A percentile compares a stretch with the other conserved stretches of the same genome.
Conservation (phyloP, 2,329 filamentous ascomycete genomes). For the Colletotrichum orbiculare region DNA sequence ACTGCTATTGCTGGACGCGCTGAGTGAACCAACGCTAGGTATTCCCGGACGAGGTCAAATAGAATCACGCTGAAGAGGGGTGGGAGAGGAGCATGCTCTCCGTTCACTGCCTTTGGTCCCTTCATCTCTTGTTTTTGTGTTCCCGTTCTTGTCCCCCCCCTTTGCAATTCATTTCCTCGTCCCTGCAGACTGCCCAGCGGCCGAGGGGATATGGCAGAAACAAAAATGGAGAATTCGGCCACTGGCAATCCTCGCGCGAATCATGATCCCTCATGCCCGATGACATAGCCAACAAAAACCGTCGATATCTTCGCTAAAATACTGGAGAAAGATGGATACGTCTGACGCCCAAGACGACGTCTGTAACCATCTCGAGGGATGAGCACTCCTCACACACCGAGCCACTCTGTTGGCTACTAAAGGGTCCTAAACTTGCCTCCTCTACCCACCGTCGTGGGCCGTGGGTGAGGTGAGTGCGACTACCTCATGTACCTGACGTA, state of each 20-base stretch:
- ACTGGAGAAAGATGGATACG: conserved; percentile 28
- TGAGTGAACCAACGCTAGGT: conserved; percentile 25
- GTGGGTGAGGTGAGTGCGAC: conserved; percentile 14
- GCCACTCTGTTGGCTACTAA: conserved; percentile 5
- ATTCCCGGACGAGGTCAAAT: conserved; percentile 13
- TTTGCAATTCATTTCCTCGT: conserved; percentile 7
- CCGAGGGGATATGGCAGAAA: conserved; percentile 23
- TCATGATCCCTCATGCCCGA: conserved; percentile 21
- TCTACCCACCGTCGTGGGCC: not conserved
- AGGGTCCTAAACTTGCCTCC: conserved; percentile 19
- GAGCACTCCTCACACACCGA: not conserved
- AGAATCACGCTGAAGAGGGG: not conserved
- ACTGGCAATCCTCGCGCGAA: conserved; percentile 31
- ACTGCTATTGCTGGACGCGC: conserved; percentile 19
- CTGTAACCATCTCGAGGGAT: conserved; percentile 20
- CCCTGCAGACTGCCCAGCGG: conserved; percentile 4
- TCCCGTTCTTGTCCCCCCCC: conserved; percentile 12
- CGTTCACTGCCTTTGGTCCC: conserved; percentile 12
- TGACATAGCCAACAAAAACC: conserved; percentile 13
- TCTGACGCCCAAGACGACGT: conserved; percentile 17
- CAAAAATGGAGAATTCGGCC: conserved; percentile 33
- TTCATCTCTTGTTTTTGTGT: conserved; percentile 17
- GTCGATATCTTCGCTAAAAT: conserved; percentile 26
- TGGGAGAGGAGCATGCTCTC: not conserved
- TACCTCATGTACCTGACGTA: not conserved